Percentiles rank a stretch among this genome's conserved stretches.
These are phyloP conservation scores for Myxozyma monticola DNA, from an alignment of 805 yeast genomes.

Conservation along the genomic window DNA sequence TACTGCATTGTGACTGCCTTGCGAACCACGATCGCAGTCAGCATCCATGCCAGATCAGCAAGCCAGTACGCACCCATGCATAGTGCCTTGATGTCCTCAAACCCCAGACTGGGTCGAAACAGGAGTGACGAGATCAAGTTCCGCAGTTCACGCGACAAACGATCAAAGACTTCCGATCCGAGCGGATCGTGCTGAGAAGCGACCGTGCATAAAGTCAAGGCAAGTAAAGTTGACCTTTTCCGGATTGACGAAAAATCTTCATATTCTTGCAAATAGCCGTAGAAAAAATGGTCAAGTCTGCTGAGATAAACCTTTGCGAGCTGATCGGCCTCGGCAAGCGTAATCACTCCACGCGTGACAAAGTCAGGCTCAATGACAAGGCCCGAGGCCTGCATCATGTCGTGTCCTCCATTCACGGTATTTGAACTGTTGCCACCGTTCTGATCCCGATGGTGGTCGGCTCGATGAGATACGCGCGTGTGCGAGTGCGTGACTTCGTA, in stretches of 20 bases:
- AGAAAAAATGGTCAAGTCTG: conserved; percentile 22
- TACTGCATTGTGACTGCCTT: conserved; percentile 25
- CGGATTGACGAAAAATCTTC: conserved; percentile 14
- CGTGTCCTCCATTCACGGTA: background rate
- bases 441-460: background rate
- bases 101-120: conserved; percentile 21
- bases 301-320: conserved; percentile 11
- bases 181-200: conserved; percentile 25
- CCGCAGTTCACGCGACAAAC: conserved; percentile 14
- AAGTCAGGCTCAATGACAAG: conserved; percentile 22
- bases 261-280: conserved; percentile 19
- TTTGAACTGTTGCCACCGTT: background rate
- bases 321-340: conserved; percentile 19
- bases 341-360: conserved; percentile 20
- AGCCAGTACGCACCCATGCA: conserved; percentile 26
- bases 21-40: conserved; percentile 15
- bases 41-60: conserved; percentile 24
- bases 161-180: conserved; percentile 21
- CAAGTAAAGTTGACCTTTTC: conserved; percentile 14
- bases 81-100: conserved; percentile 19
- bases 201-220: conserved; percentile 17
- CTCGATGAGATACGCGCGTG: no score
- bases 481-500: conserved; percentile 24
- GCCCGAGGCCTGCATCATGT: conserved; percentile 11
- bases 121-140: conserved; percentile 11